Base-by-base conservation (phyloP, 495 filamentous ascomycete species). In the Beverwykella pulmonaria region DNA sequence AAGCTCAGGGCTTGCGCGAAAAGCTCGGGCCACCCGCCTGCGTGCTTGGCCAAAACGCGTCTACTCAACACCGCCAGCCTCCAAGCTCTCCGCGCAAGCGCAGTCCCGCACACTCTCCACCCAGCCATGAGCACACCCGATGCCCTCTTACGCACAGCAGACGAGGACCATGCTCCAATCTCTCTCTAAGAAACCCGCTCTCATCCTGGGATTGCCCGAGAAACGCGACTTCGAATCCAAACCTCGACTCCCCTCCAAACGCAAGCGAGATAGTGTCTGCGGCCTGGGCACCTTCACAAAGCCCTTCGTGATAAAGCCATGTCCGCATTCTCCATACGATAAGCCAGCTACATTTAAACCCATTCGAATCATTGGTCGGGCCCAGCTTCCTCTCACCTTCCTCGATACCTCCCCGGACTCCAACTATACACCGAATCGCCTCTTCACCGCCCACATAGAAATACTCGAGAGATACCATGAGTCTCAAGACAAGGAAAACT, bases 371-470 rank as follows among this genome's bases (percentile, higher is more conserved):
- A 68, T 73, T 41, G 59, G 52, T 46, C 74, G 77, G 25, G 59
- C 75, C 2, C 68, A 74, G 32, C 59, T 79, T 14, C 75, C 76
- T 19, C 71, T 79, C n/a, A 67, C 74, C 19, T 75, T 61, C 39
- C 75, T 79, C 53, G 76, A 78, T 52, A 59, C 69, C 14, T 15
- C 53, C 17, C 26, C 58, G 9, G 53, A 63, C 53, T 41, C 53
- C 15, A 20, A 44, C 1, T 55, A 61, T 22, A 26, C 64, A 0
- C 39, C 69, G 17, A 71, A 61, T 46, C 70, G 72, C 7, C 67
- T 76, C 8, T 79, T 79, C 63, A 68, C 75, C 12, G 72, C 77
- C 0, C 46, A 61, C 46, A 74, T 77, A 22, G 63, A 65, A 17
- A 27, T 60, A 9, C 69, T 77, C 15, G 75, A 77, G 44, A 34